Evolutionary conservation across 1,284 basidiomycete genomes (phyloP).

Genomic region (Schizopora paradoxa): DNA sequence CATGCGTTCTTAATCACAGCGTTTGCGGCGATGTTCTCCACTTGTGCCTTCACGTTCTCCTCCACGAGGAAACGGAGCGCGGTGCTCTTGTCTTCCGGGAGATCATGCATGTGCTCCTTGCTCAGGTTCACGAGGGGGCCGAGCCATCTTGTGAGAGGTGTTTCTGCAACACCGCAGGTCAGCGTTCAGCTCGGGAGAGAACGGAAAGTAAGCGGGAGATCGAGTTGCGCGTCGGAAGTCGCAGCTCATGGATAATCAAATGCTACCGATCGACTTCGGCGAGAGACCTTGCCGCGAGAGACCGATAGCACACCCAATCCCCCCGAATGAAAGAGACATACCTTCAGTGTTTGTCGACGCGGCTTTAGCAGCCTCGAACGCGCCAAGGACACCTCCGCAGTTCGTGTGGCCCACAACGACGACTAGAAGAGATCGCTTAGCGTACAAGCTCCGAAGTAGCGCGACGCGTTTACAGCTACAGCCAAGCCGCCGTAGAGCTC

Average conservation of each 20-base stretch:
- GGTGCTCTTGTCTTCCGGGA: slow-evolving; percentile 5
- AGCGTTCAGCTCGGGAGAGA: neutral
- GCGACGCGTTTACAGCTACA: slow-evolving; percentile 1
- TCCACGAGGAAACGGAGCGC: slow-evolving; percentile 57
- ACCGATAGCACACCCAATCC: no score
- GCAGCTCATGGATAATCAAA: slow-evolving; percentile 2
- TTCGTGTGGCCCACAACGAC: slow-evolving; percentile 77
- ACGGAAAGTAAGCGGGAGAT: neutral
- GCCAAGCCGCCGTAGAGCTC: neutral
- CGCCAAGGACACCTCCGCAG: slow-evolving; percentile 76
- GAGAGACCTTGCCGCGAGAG: no score
- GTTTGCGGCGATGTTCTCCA: slow-evolving; percentile 64
- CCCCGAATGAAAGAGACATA: slow-evolving; percentile 8
- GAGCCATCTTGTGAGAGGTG: slow-evolving; percentile 68
- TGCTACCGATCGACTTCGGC: neutral
- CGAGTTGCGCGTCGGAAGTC: neutral
- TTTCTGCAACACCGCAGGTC: slow-evolving; percentile 17
- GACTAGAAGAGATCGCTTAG: slow-evolving; percentile 40
- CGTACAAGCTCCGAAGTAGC: no score
- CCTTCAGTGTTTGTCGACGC: slow-evolving; percentile 10
- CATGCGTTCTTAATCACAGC: slow-evolving; percentile 68
- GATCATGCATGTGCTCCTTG: slow-evolving; percentile 42
- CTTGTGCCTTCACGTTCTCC: slow-evolving; percentile 75
- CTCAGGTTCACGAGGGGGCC: slow-evolving; percentile 61
- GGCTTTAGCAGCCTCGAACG: slow-evolving; percentile 36